Evolutionary conservation across 139 green algal species (phyloP).

Genomic region (Eudorina sp.): DNA sequence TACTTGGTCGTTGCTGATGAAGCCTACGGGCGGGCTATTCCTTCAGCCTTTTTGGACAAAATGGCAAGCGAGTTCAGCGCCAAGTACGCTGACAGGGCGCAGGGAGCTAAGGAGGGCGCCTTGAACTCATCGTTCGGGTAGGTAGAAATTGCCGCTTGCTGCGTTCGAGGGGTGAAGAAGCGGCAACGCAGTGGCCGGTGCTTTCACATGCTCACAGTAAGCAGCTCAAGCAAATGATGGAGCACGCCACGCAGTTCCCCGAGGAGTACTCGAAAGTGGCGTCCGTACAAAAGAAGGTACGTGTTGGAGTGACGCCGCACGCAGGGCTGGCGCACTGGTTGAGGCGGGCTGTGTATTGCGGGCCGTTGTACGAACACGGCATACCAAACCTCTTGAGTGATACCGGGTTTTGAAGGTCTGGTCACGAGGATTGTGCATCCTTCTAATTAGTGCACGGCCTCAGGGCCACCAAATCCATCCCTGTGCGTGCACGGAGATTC

Average conservation of each 20-base stretch:
- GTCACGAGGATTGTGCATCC: no score
- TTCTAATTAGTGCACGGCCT: no score
- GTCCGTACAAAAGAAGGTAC: conserved; percentile 90
- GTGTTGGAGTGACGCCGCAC: background rate
- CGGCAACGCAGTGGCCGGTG: background rate
- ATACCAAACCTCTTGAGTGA: no score
- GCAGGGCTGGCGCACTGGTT: background rate
- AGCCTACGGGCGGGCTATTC: conserved; percentile 89
- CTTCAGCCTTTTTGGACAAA: conserved; percentile 94
- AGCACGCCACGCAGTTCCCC: conserved; percentile 90
- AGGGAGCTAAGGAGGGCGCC: conserved; percentile 62
- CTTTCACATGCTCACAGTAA: conserved; percentile 59
- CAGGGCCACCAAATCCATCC: no score
- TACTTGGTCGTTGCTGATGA: conserved; percentile 96
- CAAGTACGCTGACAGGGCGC: conserved; percentile 85
- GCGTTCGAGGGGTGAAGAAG: background rate
- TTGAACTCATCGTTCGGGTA: conserved; percentile 81
- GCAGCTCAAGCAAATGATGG: conserved; percentile 91
- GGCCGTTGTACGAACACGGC: background rate
- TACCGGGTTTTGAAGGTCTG: no score
- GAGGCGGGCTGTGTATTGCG: background rate
- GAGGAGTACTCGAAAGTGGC: conserved; percentile 92
- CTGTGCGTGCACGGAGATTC: no score
- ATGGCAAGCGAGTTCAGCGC: conserved; percentile 79
- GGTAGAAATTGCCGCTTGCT: background rate